Conservation (phyloP, 192 early-diverging fungal genomes). For the Piromyces finnis region DNA sequence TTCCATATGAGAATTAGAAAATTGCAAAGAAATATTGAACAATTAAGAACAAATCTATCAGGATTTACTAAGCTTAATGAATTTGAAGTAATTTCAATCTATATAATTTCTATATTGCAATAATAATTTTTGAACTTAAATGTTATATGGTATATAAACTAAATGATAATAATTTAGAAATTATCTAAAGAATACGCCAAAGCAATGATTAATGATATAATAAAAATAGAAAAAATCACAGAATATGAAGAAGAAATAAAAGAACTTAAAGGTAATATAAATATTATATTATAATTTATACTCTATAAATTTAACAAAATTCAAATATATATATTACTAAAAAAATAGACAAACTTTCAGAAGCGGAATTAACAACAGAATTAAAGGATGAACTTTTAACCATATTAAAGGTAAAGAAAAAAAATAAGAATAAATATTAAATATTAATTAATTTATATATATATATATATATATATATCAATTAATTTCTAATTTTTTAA, state of each 20-base stretch:
- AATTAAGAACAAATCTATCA: constrained; percentile 11
- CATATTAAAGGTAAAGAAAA: constrained; percentile 2
- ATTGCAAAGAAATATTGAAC: constrained; percentile 13
- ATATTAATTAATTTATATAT: too few relatives aligned
- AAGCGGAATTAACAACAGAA: constrained; percentile 3
- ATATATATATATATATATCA: too few relatives aligned
- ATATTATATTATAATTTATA: background rate
- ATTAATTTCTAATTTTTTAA: too few relatives aligned
- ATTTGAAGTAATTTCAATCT: constrained; percentile 17
- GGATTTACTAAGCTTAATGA: constrained; percentile 15
- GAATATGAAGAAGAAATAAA: constrained; percentile 3
- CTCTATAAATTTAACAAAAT: constrained; percentile 1
- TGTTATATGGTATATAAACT: too few relatives aligned
- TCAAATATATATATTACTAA: too few relatives aligned
- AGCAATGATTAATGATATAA: constrained; percentile 1
- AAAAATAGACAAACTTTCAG: constrained; percentile 11
- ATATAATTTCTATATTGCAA: too few relatives aligned
- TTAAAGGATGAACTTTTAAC: constrained; percentile 15
- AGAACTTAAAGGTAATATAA: background rate
- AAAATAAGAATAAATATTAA: too few relatives aligned
- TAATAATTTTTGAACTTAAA: too few relatives aligned
- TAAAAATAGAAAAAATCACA: constrained; percentile 8
- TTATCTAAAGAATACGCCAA: background rate
- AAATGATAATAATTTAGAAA: too few relatives aligned
- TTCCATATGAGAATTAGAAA: constrained; percentile 8